Conservation (phyloP, 495 filamentous ascomycete genomes). For the Daldinia vernicosa region DNA sequence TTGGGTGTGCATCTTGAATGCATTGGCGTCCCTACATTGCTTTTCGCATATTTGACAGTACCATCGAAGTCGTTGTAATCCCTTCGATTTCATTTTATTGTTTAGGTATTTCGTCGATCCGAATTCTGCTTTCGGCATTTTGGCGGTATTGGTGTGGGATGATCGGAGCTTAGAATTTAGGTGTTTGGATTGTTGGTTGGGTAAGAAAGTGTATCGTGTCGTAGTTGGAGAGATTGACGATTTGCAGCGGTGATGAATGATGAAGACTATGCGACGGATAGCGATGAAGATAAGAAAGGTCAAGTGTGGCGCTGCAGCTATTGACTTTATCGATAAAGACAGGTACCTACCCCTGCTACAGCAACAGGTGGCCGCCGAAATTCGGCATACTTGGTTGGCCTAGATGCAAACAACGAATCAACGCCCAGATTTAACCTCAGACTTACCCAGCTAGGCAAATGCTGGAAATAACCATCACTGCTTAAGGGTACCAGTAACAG, state of each 20-base stretch:
- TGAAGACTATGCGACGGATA: neutral
- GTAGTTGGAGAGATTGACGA: neutral
- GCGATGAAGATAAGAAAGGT: neutral
- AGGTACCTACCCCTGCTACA: neutral
- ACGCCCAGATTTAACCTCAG: conserved; percentile 1
- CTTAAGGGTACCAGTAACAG: too few species aligned
- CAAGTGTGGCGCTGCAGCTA: conserved; percentile 13
- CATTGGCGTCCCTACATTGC: conserved; percentile 73
- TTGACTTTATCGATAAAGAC: conserved; percentile 5
- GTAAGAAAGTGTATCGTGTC: neutral
- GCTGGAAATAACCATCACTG: neutral
- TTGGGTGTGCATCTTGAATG: conserved; percentile 81
- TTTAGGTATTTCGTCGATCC: conserved; percentile 84
- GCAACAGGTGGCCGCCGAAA: neutral
- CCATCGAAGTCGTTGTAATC: conserved; percentile 85
- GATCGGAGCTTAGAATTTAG: neutral
- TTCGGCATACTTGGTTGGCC: neutral
- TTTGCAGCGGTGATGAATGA: conserved; percentile 13
- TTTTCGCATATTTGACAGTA: conserved; percentile 78
- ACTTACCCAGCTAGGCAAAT: conserved; percentile 21
- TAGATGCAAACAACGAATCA: conserved; percentile 13
- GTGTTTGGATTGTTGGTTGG: neutral
- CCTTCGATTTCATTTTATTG: conserved; percentile 92
- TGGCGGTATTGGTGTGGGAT: conserved; percentile 42
- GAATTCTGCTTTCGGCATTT: conserved; percentile 93